phyloP scores from a whole-genome alignment of 1,139 yeast genomes.

The Saccharomyces hybrid region DNA sequence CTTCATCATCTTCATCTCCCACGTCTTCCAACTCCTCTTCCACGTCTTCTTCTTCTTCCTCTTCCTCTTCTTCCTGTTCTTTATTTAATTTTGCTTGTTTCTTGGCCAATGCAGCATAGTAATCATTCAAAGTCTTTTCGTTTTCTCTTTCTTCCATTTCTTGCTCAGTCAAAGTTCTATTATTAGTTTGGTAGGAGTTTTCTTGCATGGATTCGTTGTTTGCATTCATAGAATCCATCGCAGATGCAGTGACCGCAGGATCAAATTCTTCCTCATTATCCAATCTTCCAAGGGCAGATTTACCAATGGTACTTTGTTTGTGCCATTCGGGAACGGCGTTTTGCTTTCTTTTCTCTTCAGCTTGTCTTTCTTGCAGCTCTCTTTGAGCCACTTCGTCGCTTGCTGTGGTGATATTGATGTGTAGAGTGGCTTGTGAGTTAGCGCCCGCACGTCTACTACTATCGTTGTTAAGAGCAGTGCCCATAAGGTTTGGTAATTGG shows the following conservation, averaged over 20 bases:
- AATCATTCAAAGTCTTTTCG: conserved; percentile 53
- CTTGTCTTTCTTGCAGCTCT: conserved; percentile 59
- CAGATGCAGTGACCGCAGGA: conserved; percentile 21
- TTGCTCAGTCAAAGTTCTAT: conserved; percentile 22
- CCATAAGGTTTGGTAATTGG: conserved; percentile 23
- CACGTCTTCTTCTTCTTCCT: conserved; percentile 26
- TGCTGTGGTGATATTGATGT: conserved; percentile 82
- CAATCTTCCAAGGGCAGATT: conserved; percentile 43
- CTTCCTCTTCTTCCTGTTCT: conserved; percentile 40
- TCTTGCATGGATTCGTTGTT: conserved; percentile 7
- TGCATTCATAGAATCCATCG: conserved; percentile 10
- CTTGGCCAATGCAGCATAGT: conserved; percentile 50
- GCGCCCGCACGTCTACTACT: conserved; percentile 36
- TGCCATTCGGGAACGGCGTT: conserved; percentile 98
- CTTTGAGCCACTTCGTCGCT: conserved; percentile 68
- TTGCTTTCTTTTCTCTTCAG: conserved; percentile 73
- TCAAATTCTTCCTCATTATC: conserved; percentile 37
- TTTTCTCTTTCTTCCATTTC: conserved; percentile 45
- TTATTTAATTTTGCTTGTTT: conserved; percentile 45
- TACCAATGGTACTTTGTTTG: conserved; percentile 79
- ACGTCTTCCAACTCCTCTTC: conserved; percentile 38
- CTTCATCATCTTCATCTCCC: conserved; percentile 35
- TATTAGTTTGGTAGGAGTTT: conserved; percentile 10
- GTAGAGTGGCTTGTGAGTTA: conserved; percentile 55
- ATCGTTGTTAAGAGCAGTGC: conserved; percentile 31